These are phyloP conservation scores for Trichoderma sp. DNA, from an alignment of 2,329 filamentous ascomycete genomes.

Conservation along the genomic window DNA sequence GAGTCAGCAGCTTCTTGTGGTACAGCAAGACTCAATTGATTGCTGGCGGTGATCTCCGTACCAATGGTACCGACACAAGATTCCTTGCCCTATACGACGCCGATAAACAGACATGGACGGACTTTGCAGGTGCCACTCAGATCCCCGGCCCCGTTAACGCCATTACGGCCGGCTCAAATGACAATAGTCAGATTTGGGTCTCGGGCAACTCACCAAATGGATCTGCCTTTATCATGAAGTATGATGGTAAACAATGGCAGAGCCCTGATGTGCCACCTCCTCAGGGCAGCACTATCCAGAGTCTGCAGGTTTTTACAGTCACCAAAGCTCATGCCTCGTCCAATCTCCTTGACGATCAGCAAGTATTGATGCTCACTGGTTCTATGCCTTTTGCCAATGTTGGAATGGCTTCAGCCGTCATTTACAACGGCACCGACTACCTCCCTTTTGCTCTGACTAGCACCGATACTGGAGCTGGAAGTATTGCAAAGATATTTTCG, in stretches of 20 bases:
- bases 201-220: conserved; percentile 67
- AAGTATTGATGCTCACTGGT: conserved; percentile 83
- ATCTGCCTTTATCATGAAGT: conserved; percentile 78
- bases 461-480: conserved; percentile 65
- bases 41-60: conserved; percentile 73
- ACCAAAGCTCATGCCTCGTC: conserved; percentile 66
- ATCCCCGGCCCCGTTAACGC: conserved; percentile 81
- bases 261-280: conserved; percentile 65
- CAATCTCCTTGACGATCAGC: conserved; percentile 63
- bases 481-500: conserved; percentile 79
- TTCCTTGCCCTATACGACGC: conserved; percentile 74
- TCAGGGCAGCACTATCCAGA: conserved; percentile 67
- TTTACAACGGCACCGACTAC: conserved; percentile 82
- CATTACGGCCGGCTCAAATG: conserved; percentile 71
- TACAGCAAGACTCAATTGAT: conserved; percentile 69
- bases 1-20: conserved; percentile 75
- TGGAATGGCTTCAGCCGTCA: conserved; percentile 79
- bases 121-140: conserved; percentile 59
- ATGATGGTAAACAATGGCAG: conserved; percentile 71
- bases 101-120: conserved; percentile 65
- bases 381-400: conserved; percentile 73
- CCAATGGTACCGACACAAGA: conserved; percentile 62
- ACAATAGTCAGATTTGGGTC: conserved; percentile 77
- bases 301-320: conserved; percentile 78
- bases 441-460: conserved; percentile 77